phyloP scores from a whole-genome alignment of 495 filamentous ascomycete genomes.

The Podospora pseudoanserina region DNA sequence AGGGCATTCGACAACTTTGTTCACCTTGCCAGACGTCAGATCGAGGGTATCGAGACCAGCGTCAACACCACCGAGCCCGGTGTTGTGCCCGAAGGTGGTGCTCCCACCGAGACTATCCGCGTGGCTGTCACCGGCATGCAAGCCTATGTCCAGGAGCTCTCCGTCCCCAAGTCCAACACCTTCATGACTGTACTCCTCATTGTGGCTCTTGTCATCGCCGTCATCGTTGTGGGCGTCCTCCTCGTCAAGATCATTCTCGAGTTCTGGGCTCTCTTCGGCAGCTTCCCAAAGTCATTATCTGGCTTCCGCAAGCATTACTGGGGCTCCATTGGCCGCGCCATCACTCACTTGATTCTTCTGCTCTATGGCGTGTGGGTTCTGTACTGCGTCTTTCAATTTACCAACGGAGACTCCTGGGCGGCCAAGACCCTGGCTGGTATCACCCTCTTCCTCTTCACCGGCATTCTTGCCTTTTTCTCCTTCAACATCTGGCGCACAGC shows the following conservation, averaged over 20 bases:
- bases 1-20: constrained; percentile 52
- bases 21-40: constrained; percentile 47
- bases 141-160: constrained; percentile 70
- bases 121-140: constrained; percentile 64
- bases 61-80: constrained; percentile 40
- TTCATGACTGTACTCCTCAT: constrained; percentile 95
- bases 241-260: constrained; percentile 91
- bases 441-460: constrained; percentile 77
- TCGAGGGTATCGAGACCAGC: constrained; percentile 39
- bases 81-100: constrained; percentile 22
- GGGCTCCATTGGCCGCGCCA: constrained; percentile 80
- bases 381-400: constrained; percentile 95
- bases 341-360: constrained; percentile 85
- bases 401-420: constrained; percentile 91
- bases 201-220: constrained; percentile 80
- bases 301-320: constrained; percentile 95
- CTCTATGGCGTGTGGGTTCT: constrained; percentile 94
- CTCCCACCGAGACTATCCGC: constrained; percentile 31
- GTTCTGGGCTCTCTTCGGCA: constrained; percentile 83
- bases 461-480: constrained; percentile 70
- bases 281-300: constrained; percentile 74
- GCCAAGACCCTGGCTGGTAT: constrained; percentile 81
- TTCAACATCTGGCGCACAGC: constrained; percentile 79
- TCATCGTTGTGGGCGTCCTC: constrained; percentile 81
- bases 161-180: constrained; percentile 81